Base-by-base conservation (phyloP, 768 basidiomycete genomes). In the Multifurca ochricompacta region DNA sequence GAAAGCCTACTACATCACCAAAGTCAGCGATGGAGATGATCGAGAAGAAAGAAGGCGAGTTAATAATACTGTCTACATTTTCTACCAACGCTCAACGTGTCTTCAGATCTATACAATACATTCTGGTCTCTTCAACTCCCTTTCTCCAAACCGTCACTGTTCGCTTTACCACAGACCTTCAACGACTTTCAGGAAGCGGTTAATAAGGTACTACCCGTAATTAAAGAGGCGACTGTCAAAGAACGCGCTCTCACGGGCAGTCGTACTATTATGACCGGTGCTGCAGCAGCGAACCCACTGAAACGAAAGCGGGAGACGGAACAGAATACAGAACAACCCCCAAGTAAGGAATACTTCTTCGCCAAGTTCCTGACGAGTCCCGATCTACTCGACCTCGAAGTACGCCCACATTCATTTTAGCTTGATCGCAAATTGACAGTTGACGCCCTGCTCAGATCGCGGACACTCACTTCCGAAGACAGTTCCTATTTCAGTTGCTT, bases 351-450 rank as follows among this genome's bases (percentile, higher is more conserved):
- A 56, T 93, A 92, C 65, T 95, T 94, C 70, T 94, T 93, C 64
- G 89, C 92, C 34, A 96, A 94, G 68, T 94, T 91, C 69, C 71
- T 96, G 50, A 95, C 92, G 1, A 91, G 82, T 58, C 84, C 88
- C 0, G 90, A 92, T 51, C 72, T 96, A 19, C 73, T 93, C 14
- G 91, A 88, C 48, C 82, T 93, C 43, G 91, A 96, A 77, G 92
- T 91, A 47, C 46, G 75, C 62, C 23, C 13, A 1, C 18, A 8
- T 19, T 18, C 35, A 10, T 36, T 5, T 18, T 36, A 1, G 11
- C 19, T 37, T 39, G 14, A 54, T 19, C 16, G 21, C n/a, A 23
- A 31, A 16, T 30, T 37, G 11, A 10, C 7, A 31, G 16, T 30
- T 37, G 11, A 10, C 7, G 21, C 14, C 21, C 28, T 40, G 45